phyloP scores from a whole-genome alignment of 2,329 filamentous ascomycete species.

The Fusarium devonianum region DNA sequence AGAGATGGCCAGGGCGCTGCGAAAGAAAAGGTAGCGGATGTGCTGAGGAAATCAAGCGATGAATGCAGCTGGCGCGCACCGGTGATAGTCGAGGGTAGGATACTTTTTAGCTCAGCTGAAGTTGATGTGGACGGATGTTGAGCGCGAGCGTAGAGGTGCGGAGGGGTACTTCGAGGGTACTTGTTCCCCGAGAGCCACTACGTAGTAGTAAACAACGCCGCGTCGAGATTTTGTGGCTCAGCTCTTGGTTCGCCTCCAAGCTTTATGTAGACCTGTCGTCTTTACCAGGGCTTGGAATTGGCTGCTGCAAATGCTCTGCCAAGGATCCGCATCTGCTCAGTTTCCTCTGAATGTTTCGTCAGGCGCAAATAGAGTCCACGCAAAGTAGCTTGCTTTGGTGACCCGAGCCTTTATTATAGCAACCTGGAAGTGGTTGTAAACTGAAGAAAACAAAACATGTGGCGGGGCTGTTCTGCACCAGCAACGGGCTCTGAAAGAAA shows the following conservation, averaged over 20 bases:
- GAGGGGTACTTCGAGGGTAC: slow-evolving; percentile 22
- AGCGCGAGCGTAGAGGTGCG: neutral
- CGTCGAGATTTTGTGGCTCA: slow-evolving; percentile 41
- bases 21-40: slow-evolving; percentile 5
- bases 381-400: slow-evolving; percentile 1
- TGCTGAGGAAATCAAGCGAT: neutral
- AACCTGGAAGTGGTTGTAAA: too few relatives aligned
- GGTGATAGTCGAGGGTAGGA: slow-evolving; percentile 8
- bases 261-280: neutral
- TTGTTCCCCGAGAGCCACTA: slow-evolving; percentile 15
- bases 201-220: too few relatives aligned
- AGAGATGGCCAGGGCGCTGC: neutral
- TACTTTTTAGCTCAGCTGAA: slow-evolving; percentile 16
- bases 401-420: too few relatives aligned
- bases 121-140: slow-evolving; percentile 25
- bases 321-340: neutral
- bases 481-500: slow-evolving; percentile 25
- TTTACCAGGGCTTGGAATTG: neutral
- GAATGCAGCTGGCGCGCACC: slow-evolving; percentile 5
- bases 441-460: slow-evolving; percentile 38
- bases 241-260: slow-evolving; percentile 16
- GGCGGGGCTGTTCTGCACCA: slow-evolving; percentile 32
- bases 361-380: neutral
- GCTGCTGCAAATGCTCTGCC: neutral
- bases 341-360: neutral